phyloP scores from a whole-genome alignment of 2,329 filamentous ascomycete species.

The Aspergillus phoenicis region DNA sequence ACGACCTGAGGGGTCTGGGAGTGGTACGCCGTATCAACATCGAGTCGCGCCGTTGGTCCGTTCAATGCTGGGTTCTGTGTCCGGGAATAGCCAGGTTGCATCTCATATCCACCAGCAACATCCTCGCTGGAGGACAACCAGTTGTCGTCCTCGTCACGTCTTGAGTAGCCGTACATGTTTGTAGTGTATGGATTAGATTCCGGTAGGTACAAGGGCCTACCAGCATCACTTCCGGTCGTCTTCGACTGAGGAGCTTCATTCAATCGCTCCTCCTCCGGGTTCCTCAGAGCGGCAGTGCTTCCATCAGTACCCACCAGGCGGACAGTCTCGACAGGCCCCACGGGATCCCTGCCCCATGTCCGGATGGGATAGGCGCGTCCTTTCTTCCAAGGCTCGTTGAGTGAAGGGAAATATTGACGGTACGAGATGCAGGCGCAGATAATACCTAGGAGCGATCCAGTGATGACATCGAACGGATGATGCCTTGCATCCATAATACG shows the following conservation, averaged over 20 bases:
- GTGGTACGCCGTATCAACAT: slow-evolving; percentile 34
- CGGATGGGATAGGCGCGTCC: slow-evolving; percentile 62
- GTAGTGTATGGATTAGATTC: slow-evolving; percentile 30
- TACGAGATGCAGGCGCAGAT: slow-evolving; percentile 57
- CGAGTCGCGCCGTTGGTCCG: slow-evolving; percentile 26
- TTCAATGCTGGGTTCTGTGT: slow-evolving; percentile 27
- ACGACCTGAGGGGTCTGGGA: slow-evolving; percentile 23
- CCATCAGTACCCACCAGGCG: slow-evolving; percentile 18
- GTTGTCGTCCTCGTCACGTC: slow-evolving; percentile 34
- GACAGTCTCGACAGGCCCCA: slow-evolving; percentile 22
- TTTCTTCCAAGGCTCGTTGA: slow-evolving; percentile 59
- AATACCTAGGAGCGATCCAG: slow-evolving; percentile 57
- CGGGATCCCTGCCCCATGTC: slow-evolving; percentile 56
- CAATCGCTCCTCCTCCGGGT: slow-evolving; percentile 34
- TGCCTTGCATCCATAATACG: slow-evolving; percentile 65
- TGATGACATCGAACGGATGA: slow-evolving; percentile 63
- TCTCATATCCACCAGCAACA: slow-evolving; percentile 40
- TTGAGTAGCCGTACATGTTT: slow-evolving; percentile 30
- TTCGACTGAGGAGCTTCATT: slow-evolving; percentile 13
- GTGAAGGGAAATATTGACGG: slow-evolving; percentile 61
- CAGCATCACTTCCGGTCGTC: slow-evolving; percentile 8
- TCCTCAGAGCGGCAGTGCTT: slow-evolving; percentile 34
- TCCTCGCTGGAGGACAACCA: slow-evolving; percentile 45
- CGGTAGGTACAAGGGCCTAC: slow-evolving; percentile 23
- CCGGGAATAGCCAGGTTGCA: slow-evolving; percentile 35